A percentile compares a stretch with the other conserved stretches of the same genome.
Conservation (phyloP, 495 filamentous ascomycete species). For the Stereocaulon alpinum region DNA sequence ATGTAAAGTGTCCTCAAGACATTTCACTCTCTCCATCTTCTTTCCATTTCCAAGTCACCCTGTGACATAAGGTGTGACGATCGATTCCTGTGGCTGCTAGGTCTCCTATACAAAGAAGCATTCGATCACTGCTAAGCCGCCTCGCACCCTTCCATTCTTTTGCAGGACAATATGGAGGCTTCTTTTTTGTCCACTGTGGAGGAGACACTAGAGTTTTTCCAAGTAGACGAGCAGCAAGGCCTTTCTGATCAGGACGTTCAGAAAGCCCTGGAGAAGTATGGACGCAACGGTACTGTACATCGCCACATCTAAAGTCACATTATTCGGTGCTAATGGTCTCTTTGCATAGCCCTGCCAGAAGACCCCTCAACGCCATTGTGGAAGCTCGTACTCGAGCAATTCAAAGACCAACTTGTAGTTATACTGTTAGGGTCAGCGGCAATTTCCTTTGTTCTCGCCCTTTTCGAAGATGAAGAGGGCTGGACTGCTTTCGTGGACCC, state of each 20-base stretch:
- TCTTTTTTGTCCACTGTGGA: conserved; percentile 59
- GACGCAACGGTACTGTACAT: conserved; percentile 65
- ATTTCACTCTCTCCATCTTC: background rate
- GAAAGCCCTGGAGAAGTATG: conserved; percentile 54
- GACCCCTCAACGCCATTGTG: conserved; percentile 96
- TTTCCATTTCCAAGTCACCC: background rate
- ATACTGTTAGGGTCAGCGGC: conserved; percentile 88
- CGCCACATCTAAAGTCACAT: background rate
- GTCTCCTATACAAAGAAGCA: background rate
- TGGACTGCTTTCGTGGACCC: conserved; percentile 99
- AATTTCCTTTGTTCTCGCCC: conserved; percentile 87
- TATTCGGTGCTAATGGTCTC: conserved; percentile 3
- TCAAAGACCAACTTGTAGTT: conserved; percentile 96
- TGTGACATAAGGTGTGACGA: background rate
- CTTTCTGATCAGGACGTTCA: conserved; percentile 61
- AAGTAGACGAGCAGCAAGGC: conserved; percentile 54
- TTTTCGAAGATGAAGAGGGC: conserved; percentile 86
- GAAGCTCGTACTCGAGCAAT: conserved; percentile 94
- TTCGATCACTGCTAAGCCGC: background rate
- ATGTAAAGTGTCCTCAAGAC: background rate
- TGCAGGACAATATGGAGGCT: conserved; percentile 66
- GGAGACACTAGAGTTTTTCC: conserved; percentile 62
- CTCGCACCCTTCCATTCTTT: background rate
- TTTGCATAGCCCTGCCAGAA: conserved; percentile 68
- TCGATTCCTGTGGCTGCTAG: background rate